A percentile compares a stretch with the other conserved stretches of the same genome.
Evolutionary conservation across 495 filamentous ascomycete genomes (phyloP).

Genomic region (Aspergillus avenaceus): DNA sequence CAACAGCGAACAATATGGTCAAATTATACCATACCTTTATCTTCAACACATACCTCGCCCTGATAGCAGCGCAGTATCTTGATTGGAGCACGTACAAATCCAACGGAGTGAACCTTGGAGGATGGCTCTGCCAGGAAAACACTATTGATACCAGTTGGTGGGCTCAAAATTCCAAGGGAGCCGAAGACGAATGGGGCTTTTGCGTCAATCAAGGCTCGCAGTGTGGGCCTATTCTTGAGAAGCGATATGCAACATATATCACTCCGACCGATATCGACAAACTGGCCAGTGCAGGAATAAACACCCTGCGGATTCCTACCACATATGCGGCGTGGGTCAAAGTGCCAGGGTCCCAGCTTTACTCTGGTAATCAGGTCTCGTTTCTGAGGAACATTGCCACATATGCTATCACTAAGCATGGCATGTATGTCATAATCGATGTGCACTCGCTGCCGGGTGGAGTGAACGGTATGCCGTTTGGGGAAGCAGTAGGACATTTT

Average conservation of each 20-base stretch:
- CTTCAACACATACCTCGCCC: too few species aligned
- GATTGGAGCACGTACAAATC: conserved; percentile 25
- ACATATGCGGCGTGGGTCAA: conserved; percentile 24
- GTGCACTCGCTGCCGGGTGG: conserved; percentile 31
- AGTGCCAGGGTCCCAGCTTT: conserved; percentile 25
- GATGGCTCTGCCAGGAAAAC: conserved; percentile 32
- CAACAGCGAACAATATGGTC: too few species aligned
- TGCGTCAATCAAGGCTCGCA: conserved; percentile 19
- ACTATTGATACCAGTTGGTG: conserved; percentile 27
- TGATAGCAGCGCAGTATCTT: conserved; percentile 16
- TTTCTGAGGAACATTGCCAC: conserved; percentile 22
- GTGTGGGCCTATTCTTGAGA: conserved; percentile 21
- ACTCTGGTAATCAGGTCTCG: conserved; percentile 24
- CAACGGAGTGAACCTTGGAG: conserved; percentile 29
- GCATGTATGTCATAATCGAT: conserved; percentile 30
- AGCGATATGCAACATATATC: conserved; percentile 28
- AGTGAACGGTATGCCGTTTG: conserved; percentile 24
- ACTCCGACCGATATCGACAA: conserved; percentile 25
- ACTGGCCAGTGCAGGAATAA: conserved; percentile 19
- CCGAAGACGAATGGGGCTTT: conserved; percentile 27
- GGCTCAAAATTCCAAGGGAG: conserved; percentile 16
- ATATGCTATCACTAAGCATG: conserved; percentile 24
- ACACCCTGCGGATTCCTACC: conserved; percentile 29
- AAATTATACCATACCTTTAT: too few species aligned
- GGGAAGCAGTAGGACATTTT: conserved; percentile 24